Base-by-base conservation (phyloP, 2,329 filamentous ascomycete genomes). In the Colletotrichum salicis region DNA sequence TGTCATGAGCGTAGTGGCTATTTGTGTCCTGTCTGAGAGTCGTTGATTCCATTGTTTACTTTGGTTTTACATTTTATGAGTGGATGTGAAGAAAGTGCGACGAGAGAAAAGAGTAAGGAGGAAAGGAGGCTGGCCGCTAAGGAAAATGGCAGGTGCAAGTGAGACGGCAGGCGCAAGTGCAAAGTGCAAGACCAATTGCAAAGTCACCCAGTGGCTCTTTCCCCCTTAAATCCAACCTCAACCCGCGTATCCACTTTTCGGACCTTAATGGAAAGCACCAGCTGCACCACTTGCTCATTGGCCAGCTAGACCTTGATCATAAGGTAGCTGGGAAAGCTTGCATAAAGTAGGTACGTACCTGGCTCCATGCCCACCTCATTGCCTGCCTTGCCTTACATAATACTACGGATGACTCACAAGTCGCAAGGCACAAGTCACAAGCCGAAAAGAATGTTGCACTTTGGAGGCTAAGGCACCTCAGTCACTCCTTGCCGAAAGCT, bases 31-130 rank as follows among this genome's bases (percentile, higher is more conserved):
- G 22, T 37, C 31, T n/a, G 60, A 37, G 60, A 24, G 48, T 64
- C 29, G 11, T 59, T 69, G 65, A 68, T 71, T 69, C 65, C 69
- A 64, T 19, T 59, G 35, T 67, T 56, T 69, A 55, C 33, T 69
- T 68, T 59, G n/a, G 58, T 24, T 15, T 51, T 33, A n/a, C 29
- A 12, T 31, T 31, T 31, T 48, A 51, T 35, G 59, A 24, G 31
- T n/a, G 8, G 48, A 37, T 24, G 22, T 22, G 31, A 62, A 62
- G 33, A 22, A 29, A 41, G 60, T 45, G 68, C 55, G 24, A 29
- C 13, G 52, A 56, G 62, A 67, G 63, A 27, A 70, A 70, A 70
- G 56, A 61, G 29, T 48, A 62, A 67, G 41, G 58, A 56, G 56
- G 37, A 67, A 63, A 62, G 52, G 57, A 67, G 64, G 64, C 48